Conservation (phyloP, 257 asterid species). For the Paraleonurus japonicus region DNA sequence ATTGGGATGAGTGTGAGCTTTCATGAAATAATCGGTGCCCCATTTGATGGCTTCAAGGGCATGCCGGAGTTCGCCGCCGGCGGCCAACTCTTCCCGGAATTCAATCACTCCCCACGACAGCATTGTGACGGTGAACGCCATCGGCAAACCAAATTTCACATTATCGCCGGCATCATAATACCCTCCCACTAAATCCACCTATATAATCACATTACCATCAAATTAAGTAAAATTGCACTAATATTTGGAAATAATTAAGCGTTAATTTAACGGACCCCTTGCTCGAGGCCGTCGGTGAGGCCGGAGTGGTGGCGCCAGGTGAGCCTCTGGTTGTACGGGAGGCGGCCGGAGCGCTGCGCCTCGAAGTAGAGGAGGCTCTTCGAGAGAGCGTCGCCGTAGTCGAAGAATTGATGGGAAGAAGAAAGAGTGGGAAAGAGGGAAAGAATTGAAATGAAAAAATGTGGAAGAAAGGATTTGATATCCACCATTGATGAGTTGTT, state of each 20-base stretch:
- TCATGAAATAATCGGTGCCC: conserved; percentile 93
- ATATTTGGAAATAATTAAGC: neutral
- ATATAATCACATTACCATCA: neutral
- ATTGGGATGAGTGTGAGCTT: conserved; percentile 76
- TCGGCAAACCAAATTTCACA: conserved; percentile 85
- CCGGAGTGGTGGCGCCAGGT: conserved; percentile 94
- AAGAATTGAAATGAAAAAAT: conserved; percentile 18
- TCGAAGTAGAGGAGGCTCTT: conserved; percentile 90
- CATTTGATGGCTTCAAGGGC: conserved; percentile 87
- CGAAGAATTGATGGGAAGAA: conserved; percentile 30
- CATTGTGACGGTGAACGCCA: conserved; percentile 83
- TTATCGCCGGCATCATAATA: conserved; percentile 92
- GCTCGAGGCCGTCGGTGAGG: conserved; percentile 88
- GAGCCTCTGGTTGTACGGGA: conserved; percentile 77
- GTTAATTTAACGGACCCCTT: conserved; percentile 51
- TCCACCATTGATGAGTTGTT: conserved; percentile 26
- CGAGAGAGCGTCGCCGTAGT: conserved; percentile 71
- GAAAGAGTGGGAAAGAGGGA: conserved; percentile 34
- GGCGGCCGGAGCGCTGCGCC: conserved; percentile 92
- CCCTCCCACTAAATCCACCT: conserved; percentile 96
- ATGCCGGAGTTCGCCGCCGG: conserved; percentile 59
- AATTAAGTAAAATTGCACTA: neutral
- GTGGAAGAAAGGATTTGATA: neutral
- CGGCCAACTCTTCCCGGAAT: conserved; percentile 49
- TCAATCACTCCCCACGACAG: conserved; percentile 75